phyloP scores from a whole-genome alignment of 305 asterid genomes.

The Fraxinus floribunda region DNA sequence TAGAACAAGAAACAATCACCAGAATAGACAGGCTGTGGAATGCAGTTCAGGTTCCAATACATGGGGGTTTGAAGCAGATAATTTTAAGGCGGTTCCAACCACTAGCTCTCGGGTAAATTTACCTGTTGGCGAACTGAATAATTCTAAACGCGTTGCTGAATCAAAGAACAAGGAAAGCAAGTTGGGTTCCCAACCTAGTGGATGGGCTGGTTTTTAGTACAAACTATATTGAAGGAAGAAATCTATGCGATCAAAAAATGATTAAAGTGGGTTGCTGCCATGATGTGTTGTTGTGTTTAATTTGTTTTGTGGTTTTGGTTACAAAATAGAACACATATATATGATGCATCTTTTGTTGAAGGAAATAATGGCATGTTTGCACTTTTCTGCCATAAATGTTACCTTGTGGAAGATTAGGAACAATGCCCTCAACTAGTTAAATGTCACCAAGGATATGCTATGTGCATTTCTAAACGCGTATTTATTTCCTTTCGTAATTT shows the following conservation, averaged over 20 bases:
- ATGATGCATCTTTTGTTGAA: background rate
- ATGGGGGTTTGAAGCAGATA: slow-evolving; percentile 81
- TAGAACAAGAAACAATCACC: slow-evolving; percentile 64
- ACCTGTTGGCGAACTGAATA: slow-evolving; percentile 36
- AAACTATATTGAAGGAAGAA: background rate
- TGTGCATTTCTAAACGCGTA: background rate
- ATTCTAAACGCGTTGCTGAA: slow-evolving; percentile 56
- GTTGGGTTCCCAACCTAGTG: slow-evolving; percentile 75
- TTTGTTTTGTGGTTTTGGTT: slow-evolving; percentile 3
- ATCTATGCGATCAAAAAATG: background rate
- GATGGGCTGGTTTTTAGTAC: slow-evolving; percentile 93
- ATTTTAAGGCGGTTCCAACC: slow-evolving; percentile 68
- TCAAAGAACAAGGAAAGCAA: slow-evolving; percentile 49
- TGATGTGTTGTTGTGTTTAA: background rate
- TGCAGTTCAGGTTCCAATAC: slow-evolving; percentile 33
- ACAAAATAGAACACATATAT: background rate
- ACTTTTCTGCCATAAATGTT: background rate
- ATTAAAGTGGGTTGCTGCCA: background rate
- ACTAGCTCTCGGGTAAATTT: slow-evolving; percentile 43
- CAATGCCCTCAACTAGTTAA: too few relatives aligned
- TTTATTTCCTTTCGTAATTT: background rate
- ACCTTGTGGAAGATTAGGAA: background rate
- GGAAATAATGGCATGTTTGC: background rate
- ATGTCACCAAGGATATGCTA: background rate
- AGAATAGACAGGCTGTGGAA: slow-evolving; percentile 44